Base-by-base conservation (phyloP, 176 grass and related monocot genomes). In the Zoysia pacifica region DNA sequence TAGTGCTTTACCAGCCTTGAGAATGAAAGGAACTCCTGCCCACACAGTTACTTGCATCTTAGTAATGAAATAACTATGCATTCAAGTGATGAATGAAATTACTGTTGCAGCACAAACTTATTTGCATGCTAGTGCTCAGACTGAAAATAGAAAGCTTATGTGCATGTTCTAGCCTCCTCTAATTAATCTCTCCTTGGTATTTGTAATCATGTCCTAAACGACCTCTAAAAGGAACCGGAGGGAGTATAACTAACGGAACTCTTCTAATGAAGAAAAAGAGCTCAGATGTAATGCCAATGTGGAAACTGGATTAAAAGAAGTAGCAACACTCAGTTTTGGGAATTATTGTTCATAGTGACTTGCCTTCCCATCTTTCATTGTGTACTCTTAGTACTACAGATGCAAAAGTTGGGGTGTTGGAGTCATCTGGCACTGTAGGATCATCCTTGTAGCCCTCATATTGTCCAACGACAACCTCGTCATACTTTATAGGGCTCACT, bases 281-380 rank as follows among this genome's bases (percentile, higher is more conserved):
- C 77, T 77, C 53, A 70, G 73, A 62, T 19, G 19, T 39, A n/a
- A 62, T 42, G 41, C 44, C 62, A 60, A 52, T 15, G 11, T 18
- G 9, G 20, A 72, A 6, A 43, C 41, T 36, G 9, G 4, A 35
- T 65, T 42, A 72, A 72, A 38, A 16, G 46, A 50, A 9, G 16
- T 11, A 52, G 5, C 4, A 43, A 40, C 28, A 59, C 50, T 67
- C 16, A 6, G 54, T 18, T 19, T 1, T 81, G 13, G 48, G 6
- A 62, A 1, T 43, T 68, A 81, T 86, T 61, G 51, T 16, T 68
- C 66, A 39, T 79, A 76, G 65, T 75, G 73, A 65, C 15, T 72
- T 82, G 91, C 96, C 96, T 82, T 99, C 96, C 96, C 96, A 99
- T 99, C 96, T 99, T 86, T 99, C 96, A 84, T 94, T 98, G 75